Percentiles rank a stretch among this genome's conserved stretches.
phyloP scores from a whole-genome alignment of 1,139 yeast species.

The Taiozyma onychis region DNA sequence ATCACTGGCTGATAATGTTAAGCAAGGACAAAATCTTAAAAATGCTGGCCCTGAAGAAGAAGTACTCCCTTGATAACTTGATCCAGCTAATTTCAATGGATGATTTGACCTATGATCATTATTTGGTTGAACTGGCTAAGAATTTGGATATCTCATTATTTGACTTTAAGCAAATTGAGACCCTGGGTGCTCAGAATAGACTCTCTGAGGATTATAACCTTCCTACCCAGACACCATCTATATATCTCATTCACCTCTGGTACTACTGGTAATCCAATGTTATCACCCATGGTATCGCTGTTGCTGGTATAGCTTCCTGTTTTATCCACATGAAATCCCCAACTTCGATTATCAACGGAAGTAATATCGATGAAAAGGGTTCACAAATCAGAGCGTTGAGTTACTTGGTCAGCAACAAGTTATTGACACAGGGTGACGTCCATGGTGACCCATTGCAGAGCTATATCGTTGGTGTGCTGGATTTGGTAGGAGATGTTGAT shows the following conservation, averaged over 20 bases:
- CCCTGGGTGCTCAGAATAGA: slow-evolving; percentile 41
- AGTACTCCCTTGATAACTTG: slow-evolving; percentile 17
- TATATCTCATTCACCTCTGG: slow-evolving; percentile 44
- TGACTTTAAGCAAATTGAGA: slow-evolving; percentile 38
- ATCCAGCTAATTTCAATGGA: slow-evolving; percentile 32
- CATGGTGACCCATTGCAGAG: slow-evolving; percentile 62
- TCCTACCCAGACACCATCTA: slow-evolving; percentile 46
- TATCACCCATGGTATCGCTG: slow-evolving; percentile 31
- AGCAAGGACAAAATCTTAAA: slow-evolving; percentile 40
- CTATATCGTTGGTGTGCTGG: slow-evolving; percentile 64
- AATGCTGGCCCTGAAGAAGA: slow-evolving; percentile 31
- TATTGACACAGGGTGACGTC: slow-evolving; percentile 52
- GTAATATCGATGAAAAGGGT: slow-evolving; percentile 9
- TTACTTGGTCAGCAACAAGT: slow-evolving; percentile 37
- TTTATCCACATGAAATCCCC: slow-evolving; percentile 8
- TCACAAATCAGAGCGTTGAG: slow-evolving; percentile 13
- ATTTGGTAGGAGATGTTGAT: slow-evolving; percentile 44
- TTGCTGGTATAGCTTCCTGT: slow-evolving; percentile 25
- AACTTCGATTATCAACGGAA: slow-evolving; percentile 4
- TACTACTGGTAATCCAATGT: slow-evolving; percentile 36
- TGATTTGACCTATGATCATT: slow-evolving; percentile 31
- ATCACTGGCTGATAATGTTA: slow-evolving; percentile 46
- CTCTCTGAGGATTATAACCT: slow-evolving; percentile 32
- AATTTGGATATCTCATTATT: slow-evolving; percentile 29
- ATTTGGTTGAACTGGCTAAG: slow-evolving; percentile 17